phyloP scores from a whole-genome alignment of 73 alveolate species.

The Paramecium primaurelia region DNA sequence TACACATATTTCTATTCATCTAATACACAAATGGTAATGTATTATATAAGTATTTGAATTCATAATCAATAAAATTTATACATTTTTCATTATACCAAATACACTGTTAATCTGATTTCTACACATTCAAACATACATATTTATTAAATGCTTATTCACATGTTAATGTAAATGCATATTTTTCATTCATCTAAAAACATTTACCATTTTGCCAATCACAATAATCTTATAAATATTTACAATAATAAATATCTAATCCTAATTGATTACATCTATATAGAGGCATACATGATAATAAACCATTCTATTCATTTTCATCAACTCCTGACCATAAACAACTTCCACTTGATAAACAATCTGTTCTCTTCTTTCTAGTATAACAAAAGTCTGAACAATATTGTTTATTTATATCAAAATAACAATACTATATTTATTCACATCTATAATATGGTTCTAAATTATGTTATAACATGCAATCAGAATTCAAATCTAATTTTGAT shows the following conservation, averaged over 20 bases:
- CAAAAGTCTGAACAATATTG: neutral
- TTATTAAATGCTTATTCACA: neutral
- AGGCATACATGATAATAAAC: neutral
- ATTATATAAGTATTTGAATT: neutral
- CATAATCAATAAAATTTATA: neutral
- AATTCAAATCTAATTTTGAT: neutral
- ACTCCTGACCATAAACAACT: neutral
- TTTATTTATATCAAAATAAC: neutral
- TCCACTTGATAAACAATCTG: neutral
- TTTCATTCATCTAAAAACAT: neutral
- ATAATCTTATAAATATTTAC: neutral
- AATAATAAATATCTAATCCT: neutral
- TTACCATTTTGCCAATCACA: neutral
- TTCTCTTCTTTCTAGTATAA: neutral
- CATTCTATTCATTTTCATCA: neutral
- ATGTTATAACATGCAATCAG: neutral
- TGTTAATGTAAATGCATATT: neutral
- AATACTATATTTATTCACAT: neutral
- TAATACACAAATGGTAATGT: neutral
- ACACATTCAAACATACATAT: neutral
- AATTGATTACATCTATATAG: neutral
- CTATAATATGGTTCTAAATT: neutral
- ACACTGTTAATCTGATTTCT: neutral
- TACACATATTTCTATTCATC: neutral
- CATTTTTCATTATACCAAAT: neutral